Evolutionary conservation across 2,329 filamentous ascomycete species (phyloP).

Genomic region (Phyllosticta citrichinensis): DNA sequence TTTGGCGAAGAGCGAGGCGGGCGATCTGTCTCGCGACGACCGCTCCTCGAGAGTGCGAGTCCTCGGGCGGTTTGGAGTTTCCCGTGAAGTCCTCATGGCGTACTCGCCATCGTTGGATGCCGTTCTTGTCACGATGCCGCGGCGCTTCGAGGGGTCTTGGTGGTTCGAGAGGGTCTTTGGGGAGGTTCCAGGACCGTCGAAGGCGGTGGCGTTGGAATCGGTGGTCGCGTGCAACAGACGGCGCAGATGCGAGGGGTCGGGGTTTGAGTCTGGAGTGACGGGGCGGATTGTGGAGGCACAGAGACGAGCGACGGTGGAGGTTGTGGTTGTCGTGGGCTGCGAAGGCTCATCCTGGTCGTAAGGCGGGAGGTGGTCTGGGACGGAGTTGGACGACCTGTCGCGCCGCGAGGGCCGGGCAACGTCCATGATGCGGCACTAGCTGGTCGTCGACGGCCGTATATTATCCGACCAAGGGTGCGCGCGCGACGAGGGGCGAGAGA

Average conservation of each 20-base stretch:
- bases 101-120: constrained; percentile 25
- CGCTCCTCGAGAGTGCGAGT: constrained; percentile 42
- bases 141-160: constrained; percentile 6
- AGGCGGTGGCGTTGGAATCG: constrained; percentile 15
- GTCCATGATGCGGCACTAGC: constrained; percentile 9
- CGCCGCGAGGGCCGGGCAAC: constrained; percentile 9
- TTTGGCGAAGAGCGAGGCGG: constrained; percentile 34
- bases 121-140: constrained; percentile 19
- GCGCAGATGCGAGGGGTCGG: constrained; percentile 15
- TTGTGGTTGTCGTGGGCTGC: background rate
- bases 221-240: constrained; percentile 20
- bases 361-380: constrained; percentile 1
- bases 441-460: background rate
- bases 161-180: constrained; percentile 4
- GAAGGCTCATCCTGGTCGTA: constrained; percentile 4
- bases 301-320: constrained; percentile 2
- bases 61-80: constrained; percentile 45
- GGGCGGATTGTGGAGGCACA: constrained; percentile 46
- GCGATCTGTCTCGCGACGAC: constrained; percentile 29
- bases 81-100: constrained; percentile 19
- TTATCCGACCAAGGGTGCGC: background rate
- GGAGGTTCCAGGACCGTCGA: constrained; percentile 9
- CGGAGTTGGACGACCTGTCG: constrained; percentile 7
- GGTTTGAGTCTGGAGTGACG: constrained; percentile 51
- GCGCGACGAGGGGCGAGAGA: background rate